Conservation (phyloP, 176 grass and related monocot genomes). For the Oryza glumipatula region DNA sequence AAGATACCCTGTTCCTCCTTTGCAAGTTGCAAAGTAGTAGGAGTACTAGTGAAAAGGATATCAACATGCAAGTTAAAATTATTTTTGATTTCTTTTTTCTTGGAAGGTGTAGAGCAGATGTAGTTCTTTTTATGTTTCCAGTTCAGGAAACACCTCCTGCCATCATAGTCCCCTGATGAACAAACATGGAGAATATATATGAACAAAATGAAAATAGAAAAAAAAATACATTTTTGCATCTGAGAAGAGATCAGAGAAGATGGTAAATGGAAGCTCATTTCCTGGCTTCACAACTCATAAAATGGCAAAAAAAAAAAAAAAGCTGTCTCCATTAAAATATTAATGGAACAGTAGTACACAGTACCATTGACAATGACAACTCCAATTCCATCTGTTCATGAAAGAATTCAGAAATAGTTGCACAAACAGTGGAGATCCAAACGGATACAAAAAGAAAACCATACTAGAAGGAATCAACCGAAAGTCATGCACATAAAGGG, state of each 20-base stretch:
- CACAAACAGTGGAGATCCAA: not conserved
- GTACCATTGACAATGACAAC: constrained; percentile 24
- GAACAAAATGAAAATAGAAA: not conserved
- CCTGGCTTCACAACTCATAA: not conserved
- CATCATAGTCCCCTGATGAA: constrained; percentile 40
- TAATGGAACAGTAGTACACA: constrained; percentile 40
- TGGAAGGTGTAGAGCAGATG: constrained; percentile 30
- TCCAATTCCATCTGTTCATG: not conserved
- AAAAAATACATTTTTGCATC: not conserved
- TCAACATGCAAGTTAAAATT: constrained; percentile 19
- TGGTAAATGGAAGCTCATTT: not conserved
- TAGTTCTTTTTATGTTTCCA: constrained; percentile 34
- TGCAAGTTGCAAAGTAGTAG: not conserved
- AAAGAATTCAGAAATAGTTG: not conserved
- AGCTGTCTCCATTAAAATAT: not conserved
- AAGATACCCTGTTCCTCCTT: constrained; percentile 37
- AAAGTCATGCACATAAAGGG: not conserved
- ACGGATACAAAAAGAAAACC: not conserved
- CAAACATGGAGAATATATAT: not conserved
- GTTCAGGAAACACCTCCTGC: constrained; percentile 39
- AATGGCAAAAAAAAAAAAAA: not conserved
- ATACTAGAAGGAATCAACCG: not conserved
- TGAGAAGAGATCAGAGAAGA: not conserved
- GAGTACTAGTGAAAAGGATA: not conserved
- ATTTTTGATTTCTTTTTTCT: constrained; percentile 1